Evolutionary conservation across 148 eudicot species (phyloP).

Genomic region (Arctostaphylos glauca): DNA sequence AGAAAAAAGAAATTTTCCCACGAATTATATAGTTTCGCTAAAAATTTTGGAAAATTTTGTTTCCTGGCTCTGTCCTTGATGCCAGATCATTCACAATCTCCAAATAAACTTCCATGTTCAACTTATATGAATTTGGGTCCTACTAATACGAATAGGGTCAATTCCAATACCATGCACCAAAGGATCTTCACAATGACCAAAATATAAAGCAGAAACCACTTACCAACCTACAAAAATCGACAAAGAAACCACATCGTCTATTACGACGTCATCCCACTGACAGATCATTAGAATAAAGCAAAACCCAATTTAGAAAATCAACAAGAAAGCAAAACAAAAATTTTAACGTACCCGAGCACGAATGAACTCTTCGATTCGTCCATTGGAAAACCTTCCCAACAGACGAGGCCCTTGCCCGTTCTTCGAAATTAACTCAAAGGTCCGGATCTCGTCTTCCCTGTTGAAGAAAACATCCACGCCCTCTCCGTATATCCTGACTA

Average conservation of each 20-base stretch:
- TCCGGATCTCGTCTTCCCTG: slow-evolving; percentile 67
- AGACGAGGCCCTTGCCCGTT: slow-evolving; percentile 77
- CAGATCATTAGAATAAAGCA: background rate
- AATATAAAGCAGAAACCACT: background rate
- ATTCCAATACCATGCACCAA: background rate
- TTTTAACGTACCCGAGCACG: slow-evolving; percentile 57
- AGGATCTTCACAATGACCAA: background rate
- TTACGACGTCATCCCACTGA: background rate
- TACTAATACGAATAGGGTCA: background rate
- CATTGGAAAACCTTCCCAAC: slow-evolving; percentile 67
- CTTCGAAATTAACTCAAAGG: slow-evolving; percentile 84
- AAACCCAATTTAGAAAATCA: background rate
- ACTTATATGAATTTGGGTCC: background rate
- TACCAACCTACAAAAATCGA: background rate
- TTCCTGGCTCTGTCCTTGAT: background rate
- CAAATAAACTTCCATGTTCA: background rate
- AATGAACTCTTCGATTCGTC: slow-evolving; percentile 86
- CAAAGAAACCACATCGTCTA: background rate
- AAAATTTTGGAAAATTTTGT: no score
- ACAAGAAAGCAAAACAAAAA: background rate
- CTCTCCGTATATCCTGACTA: slow-evolving; percentile 80
- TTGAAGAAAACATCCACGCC: slow-evolving; percentile 82
- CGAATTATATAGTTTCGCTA: no score
- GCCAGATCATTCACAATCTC: background rate
- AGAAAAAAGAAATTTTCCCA: no score